phyloP scores from a whole-genome alignment of 805 yeast genomes.

The fission yeast (Schizosaccharomyces pombe) region DNA sequence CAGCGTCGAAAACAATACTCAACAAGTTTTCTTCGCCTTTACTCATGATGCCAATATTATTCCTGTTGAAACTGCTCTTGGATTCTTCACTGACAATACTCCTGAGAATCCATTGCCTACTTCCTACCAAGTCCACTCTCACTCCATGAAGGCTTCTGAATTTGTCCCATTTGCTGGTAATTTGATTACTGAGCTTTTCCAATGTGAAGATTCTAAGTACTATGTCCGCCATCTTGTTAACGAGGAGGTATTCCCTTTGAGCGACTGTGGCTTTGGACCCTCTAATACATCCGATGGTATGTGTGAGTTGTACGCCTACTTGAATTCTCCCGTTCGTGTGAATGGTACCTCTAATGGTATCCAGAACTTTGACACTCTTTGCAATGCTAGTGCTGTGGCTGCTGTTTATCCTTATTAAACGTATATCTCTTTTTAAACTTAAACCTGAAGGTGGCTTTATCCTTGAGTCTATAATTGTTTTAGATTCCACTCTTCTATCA shows the following conservation, averaged over 20 bases:
- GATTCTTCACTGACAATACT: neutral
- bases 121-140: neutral
- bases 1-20: neutral
- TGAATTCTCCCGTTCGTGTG: neutral
- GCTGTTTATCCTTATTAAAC: neutral
- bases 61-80: neutral
- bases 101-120: neutral
- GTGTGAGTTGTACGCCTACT: neutral
- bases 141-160: neutral
- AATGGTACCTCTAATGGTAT: neutral
- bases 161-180: conserved; percentile 1
- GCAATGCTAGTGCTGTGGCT: neutral
- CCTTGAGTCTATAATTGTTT: neutral
- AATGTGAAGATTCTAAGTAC: neutral
- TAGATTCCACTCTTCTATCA: neutral
- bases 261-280: neutral
- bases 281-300: neutral
- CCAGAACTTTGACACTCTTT: neutral
- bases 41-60: neutral
- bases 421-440: no score
- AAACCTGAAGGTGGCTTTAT: neutral
- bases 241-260: neutral
- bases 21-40: neutral
- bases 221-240: conserved; percentile 1
- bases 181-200: neutral